phyloP scores from a whole-genome alignment of 176 grass and related monocot species.

The Musa troglodytarum region DNA sequence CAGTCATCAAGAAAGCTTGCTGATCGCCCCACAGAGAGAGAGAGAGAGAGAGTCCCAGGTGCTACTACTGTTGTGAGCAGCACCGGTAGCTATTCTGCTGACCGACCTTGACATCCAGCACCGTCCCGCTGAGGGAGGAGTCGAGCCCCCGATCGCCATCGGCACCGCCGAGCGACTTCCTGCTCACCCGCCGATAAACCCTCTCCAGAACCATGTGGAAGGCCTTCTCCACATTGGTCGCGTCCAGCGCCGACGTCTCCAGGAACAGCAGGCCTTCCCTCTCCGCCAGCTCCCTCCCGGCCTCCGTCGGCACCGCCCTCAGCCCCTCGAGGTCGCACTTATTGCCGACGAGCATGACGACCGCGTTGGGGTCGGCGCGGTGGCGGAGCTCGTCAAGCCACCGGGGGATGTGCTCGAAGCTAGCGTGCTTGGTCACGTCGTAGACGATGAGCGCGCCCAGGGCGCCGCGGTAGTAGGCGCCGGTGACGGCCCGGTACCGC shows the following conservation, averaged over 20 bases:
- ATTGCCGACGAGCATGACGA: constrained; percentile 9
- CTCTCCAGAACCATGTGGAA: constrained; percentile 10
- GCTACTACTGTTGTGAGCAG: neutral
- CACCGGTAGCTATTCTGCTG: neutral
- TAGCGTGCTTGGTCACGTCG: neutral
- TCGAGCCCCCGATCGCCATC: neutral
- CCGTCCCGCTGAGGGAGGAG: neutral
- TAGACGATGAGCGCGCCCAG: constrained; percentile 9
- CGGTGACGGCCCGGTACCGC: constrained; percentile 2
- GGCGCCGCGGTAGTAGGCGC: constrained; percentile 4
- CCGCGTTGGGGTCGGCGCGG: neutral
- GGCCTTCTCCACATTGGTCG: constrained; percentile 6
- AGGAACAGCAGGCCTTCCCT: constrained; percentile 5
- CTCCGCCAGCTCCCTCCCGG: constrained; percentile 1
- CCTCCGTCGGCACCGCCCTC: constrained; percentile 1
- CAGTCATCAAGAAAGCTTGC: no score
- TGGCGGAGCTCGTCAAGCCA: constrained; percentile 3
- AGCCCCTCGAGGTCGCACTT: constrained; percentile 10
- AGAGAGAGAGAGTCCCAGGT: no score
- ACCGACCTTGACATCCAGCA: neutral
- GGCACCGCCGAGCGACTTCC: neutral
- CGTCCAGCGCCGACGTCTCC: constrained; percentile 11
- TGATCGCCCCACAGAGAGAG: no score
- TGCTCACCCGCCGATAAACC: neutral
- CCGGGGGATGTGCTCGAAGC: constrained; percentile 1